A percentile compares a stretch with the other conserved stretches of the same genome.
Conservation (phyloP, 306 rosid genomes). For the Heteromeles arbutifolia region DNA sequence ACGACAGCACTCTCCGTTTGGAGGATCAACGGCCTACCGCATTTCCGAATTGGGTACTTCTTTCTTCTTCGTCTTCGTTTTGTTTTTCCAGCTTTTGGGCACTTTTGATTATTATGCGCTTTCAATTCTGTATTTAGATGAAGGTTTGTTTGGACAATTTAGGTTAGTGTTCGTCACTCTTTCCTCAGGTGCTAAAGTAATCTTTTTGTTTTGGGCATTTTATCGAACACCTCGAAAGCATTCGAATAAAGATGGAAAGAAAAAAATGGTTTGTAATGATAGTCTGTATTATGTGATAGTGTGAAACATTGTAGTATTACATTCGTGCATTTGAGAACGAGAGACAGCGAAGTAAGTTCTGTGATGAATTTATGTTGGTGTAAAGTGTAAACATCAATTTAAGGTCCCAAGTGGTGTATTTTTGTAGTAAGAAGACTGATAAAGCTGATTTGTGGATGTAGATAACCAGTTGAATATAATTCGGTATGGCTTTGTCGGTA, state of each 20-base stretch:
- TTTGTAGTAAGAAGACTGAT: not conserved
- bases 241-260: too few relatives aligned
- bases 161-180: not conserved
- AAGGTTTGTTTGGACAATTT: not conserved
- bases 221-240: too few relatives aligned
- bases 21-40: not conserved
- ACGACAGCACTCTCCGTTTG: not conserved
- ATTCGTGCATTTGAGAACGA: too few relatives aligned
- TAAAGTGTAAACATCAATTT: not conserved
- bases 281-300: not conserved
- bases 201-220: not conserved
- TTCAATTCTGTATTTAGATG: not conserved
- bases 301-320: not conserved
- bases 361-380: not conserved
- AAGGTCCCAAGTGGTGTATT: not conserved
- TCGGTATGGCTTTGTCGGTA: constrained; percentile 52
- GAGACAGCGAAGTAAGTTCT: not conserved
- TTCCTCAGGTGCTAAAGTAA: not conserved
- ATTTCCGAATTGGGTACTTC: not conserved
- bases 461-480: constrained; percentile 14
- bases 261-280: not conserved
- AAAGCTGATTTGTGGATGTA: constrained; percentile 10
- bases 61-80: not conserved
- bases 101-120: not conserved
- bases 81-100: not conserved